phyloP scores from a whole-genome alignment of 257 asterid species.

The Rhazya stricta region DNA sequence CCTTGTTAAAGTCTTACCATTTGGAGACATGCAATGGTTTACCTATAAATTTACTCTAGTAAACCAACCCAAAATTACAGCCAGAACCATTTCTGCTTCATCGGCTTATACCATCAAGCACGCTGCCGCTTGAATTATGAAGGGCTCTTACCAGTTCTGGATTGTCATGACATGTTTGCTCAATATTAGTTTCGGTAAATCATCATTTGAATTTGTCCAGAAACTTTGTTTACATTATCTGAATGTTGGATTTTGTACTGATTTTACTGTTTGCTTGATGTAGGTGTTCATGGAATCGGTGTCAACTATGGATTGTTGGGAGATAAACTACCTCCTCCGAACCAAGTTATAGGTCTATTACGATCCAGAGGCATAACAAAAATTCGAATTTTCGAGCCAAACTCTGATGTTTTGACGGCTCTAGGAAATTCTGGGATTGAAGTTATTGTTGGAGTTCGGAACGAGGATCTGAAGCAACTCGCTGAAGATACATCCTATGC shows the following conservation, averaged over 20 bases:
- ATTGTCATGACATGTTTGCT: background rate
- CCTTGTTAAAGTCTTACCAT: background rate
- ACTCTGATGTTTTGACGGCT: conserved; percentile 25
- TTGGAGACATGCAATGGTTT: background rate
- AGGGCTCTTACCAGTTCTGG: background rate
- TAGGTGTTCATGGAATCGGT: conserved; percentile 34
- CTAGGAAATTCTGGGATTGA: conserved; percentile 27
- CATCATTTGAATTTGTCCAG: background rate
- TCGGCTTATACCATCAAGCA: background rate
- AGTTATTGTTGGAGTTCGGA: conserved; percentile 26
- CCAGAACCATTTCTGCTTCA: background rate
- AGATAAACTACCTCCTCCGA: conserved; percentile 32
- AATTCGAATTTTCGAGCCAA: conserved; percentile 30
- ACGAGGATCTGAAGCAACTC: conserved; percentile 28
- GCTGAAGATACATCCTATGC: conserved; percentile 27
- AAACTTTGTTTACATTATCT: too few species aligned
- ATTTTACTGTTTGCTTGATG: background rate
- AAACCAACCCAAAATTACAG: background rate
- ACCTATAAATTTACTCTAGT: background rate
- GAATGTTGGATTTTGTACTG: background rate
- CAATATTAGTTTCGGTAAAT: background rate
- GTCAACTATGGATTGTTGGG: conserved; percentile 39
- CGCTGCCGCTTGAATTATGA: background rate
- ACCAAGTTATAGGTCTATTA: conserved; percentile 15
- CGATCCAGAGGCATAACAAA: conserved; percentile 19